Conservation (phyloP, 768 basidiomycete species). For the Cubamyces sp. region DNA sequence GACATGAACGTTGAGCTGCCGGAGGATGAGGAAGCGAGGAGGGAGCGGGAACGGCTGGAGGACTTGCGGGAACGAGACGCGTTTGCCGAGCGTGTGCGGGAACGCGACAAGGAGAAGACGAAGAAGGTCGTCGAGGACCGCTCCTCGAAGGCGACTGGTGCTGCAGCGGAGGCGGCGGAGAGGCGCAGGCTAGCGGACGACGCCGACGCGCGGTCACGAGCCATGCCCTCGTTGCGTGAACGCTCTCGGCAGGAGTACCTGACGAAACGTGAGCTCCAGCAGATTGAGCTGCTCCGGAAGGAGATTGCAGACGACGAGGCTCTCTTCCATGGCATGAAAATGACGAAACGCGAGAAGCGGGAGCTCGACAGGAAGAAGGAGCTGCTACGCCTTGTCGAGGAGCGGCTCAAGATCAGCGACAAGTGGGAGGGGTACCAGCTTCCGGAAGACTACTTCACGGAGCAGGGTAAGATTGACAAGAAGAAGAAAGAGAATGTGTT, state of each 20-base stretch:
- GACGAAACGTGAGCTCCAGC: slow-evolving; percentile 94
- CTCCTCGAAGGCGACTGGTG: slow-evolving; percentile 74
- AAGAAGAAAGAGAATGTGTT: slow-evolving; percentile 93
- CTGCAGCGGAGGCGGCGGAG: slow-evolving; percentile 81
- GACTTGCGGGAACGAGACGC: slow-evolving; percentile 90
- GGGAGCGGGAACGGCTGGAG: slow-evolving; percentile 73
- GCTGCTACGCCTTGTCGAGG: slow-evolving; percentile 88
- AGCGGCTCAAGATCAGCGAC: slow-evolving; percentile 92
- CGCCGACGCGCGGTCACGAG: slow-evolving; percentile 46
- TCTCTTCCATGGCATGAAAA: slow-evolving; percentile 87
- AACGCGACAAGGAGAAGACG: slow-evolving; percentile 81
- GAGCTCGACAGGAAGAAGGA: slow-evolving; percentile 94
- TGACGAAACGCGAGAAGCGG: slow-evolving; percentile 78
- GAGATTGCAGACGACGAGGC: slow-evolving; percentile 96
- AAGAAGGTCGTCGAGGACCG: slow-evolving; percentile 94
- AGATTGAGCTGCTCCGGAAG: slow-evolving; percentile 88
- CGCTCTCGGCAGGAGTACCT: slow-evolving; percentile 96
- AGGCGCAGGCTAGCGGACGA: slow-evolving; percentile 80
- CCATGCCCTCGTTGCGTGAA: slow-evolving; percentile 76
- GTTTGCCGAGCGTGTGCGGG: slow-evolving; percentile 85
- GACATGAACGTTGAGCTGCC: slow-evolving; percentile 46
- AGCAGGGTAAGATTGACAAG: slow-evolving; percentile 97
- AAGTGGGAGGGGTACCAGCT: slow-evolving; percentile 95
- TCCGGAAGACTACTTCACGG: slow-evolving; percentile 97
- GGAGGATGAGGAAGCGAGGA: slow-evolving; percentile 75